Base-by-base conservation (phyloP, 2,329 filamentous ascomycete genomes). In the Tympanopsis confertula region DNA sequence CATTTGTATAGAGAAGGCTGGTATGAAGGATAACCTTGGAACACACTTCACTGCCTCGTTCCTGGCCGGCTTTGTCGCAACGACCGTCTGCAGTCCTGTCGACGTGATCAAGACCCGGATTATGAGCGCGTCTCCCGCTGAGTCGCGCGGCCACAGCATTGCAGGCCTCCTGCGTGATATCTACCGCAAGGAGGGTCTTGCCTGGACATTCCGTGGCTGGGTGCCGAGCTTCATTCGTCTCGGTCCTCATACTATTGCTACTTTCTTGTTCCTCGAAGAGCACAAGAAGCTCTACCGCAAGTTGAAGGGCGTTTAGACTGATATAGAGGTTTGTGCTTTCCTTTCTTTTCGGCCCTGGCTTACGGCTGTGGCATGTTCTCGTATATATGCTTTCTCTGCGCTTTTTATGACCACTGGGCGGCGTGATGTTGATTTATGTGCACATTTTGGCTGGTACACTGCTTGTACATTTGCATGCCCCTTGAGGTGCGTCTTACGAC, bases 121-220 rank as follows among this genome's bases (percentile, higher is more conserved):
- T 20, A 63, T 66, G 40, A 54, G 49, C 35, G 54, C 54, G 2
- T 42, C 45, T 3, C 52, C 53, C 7, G 48, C 53, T 0, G 58
- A 63, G 39, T 50, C 51, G 24, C 64, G 50, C 52, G 67, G 48
- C 5, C 56, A 60, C 52, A 58, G 24, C 56, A 56, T 80, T 36
- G 59, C 61, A 17, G 64, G 72, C 15, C 72, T 33, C 10, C 15
- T 33, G 15, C 30, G 30, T 7, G 30, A 33, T 10, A 33, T 76
- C 22, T 69, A 63, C 40, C 59, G 60, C 37, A 62, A 66, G 36
- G 76, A 80, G 52, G 77, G 77, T 10, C 55, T 74, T 22, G 56
- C 63, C 4, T 81, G 76, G 76, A 72, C 75, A 59, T 80, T 79
- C 59, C 68, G 73, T 45, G 76, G 76, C 19, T 81, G 75, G 75